phyloP scores from a whole-genome alignment of 345 rosid species.

The Sonneratia caseolaris region DNA sequence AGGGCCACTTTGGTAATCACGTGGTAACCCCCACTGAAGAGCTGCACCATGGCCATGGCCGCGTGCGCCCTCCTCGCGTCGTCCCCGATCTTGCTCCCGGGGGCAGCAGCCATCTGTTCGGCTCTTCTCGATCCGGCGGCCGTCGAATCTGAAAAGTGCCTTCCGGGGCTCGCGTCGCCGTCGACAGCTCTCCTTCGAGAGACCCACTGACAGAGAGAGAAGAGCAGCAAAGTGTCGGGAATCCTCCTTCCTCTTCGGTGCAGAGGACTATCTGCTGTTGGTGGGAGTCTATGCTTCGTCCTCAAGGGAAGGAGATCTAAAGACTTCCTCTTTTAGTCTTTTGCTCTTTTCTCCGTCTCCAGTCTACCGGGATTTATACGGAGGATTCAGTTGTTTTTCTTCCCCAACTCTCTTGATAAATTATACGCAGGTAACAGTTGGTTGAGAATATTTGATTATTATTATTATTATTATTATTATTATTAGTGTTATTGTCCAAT shows the following conservation, averaged over 20 bases:
- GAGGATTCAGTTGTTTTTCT: no score
- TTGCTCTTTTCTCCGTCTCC: no score
- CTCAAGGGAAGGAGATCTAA: background rate
- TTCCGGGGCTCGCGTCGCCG: background rate
- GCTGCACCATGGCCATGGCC: constrained; percentile 82
- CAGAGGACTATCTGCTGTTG: background rate
- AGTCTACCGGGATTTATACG: no score
- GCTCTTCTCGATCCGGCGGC: background rate
- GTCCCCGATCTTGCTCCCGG: constrained; percentile 25
- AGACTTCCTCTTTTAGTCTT: no score
- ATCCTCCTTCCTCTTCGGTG: background rate
- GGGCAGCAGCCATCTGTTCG: constrained; percentile 19
- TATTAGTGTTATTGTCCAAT: no score
- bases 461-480: no score
- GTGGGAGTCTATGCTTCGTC: background rate
- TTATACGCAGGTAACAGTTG: no score
- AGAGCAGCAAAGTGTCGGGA: background rate
- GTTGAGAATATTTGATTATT: no score
- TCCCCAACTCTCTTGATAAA: no score
- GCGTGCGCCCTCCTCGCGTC: constrained; percentile 66
- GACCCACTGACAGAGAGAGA: background rate
- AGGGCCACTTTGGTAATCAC: constrained; percentile 95
- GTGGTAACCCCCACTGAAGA: constrained; percentile 83
- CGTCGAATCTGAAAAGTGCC: background rate
- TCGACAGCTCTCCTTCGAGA: background rate